Conservation (phyloP, 208 protist genomes). For the Zelonia costaricensis region DNA sequence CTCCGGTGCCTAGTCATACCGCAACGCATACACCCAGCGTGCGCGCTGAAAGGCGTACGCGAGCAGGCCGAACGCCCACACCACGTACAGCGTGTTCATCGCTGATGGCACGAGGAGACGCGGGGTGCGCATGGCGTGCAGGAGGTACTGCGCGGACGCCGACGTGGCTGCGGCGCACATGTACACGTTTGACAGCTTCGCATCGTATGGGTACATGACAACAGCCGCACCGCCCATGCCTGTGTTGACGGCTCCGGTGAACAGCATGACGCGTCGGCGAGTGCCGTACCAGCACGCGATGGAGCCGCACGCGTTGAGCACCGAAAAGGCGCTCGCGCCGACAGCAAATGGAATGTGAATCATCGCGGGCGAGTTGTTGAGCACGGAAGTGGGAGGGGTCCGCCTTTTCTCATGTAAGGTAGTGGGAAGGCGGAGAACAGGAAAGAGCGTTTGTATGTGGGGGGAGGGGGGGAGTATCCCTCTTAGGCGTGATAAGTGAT, state of each 20-base stretch:
- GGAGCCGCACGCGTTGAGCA: conserved; percentile 63
- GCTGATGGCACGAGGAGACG: conserved; percentile 34
- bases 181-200: conserved; percentile 60
- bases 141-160: conserved; percentile 60
- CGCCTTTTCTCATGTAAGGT: too few relatives aligned
- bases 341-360: conserved; percentile 66
- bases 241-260: conserved; percentile 74
- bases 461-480: too few relatives aligned
- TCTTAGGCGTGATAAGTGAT: too few relatives aligned
- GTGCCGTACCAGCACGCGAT: conserved; percentile 62
- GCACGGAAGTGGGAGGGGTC: too few relatives aligned
- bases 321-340: conserved; percentile 49
- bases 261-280: conserved; percentile 60
- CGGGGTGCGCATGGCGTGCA: conserved; percentile 67
- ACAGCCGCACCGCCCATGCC: conserved; percentile 44
- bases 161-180: conserved; percentile 45
- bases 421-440: too few relatives aligned
- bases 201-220: conserved; percentile 51
- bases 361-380: conserved; percentile 8
- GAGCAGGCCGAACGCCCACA: conserved; percentile 55
- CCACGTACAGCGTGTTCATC: conserved; percentile 41
- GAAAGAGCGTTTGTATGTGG: too few relatives aligned
- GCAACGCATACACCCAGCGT: conserved; percentile 64
- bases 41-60: conserved; percentile 51
- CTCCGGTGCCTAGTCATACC: too few relatives aligned